Evolutionary conservation across 2,329 filamentous ascomycete species (phyloP).

Genomic region (Nakataea oryzae): DNA sequence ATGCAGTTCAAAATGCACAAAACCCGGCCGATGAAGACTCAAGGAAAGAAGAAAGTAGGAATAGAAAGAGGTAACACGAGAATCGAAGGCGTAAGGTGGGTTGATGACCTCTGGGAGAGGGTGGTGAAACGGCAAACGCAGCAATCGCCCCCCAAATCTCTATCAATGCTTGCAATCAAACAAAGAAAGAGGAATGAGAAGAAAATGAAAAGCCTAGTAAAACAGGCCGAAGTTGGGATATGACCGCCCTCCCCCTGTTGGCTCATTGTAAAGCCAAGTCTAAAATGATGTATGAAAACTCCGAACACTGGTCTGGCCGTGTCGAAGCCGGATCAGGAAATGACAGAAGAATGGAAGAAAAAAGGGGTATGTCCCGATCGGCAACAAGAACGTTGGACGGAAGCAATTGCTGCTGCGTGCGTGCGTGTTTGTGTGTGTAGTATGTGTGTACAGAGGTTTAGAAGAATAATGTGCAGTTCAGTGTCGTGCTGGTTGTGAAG

Average conservation of each 20-base stretch:
- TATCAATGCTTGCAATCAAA: slow-evolving; percentile 20
- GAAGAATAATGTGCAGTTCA: no score
- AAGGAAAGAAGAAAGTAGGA: not conserved
- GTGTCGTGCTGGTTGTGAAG: not conserved
- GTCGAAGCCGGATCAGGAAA: not conserved
- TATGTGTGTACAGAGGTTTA: not conserved
- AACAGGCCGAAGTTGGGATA: not conserved
- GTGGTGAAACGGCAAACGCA: not conserved
- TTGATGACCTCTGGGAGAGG: not conserved
- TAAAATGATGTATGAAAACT: not conserved
- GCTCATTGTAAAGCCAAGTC: not conserved
- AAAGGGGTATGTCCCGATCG: not conserved
- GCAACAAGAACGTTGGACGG: not conserved
- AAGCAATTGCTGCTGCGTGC: not conserved
- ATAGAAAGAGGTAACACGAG: not conserved
- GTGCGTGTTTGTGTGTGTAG: no score
- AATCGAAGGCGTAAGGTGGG: not conserved
- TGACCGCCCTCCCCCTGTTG: not conserved
- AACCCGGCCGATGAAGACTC: not conserved
- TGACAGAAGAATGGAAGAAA: not conserved
- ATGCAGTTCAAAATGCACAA: not conserved
- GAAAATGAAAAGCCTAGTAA: not conserved
- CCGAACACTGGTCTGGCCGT: not conserved
- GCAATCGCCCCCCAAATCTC: not conserved
- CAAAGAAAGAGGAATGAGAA: slow-evolving; percentile 8